Percentiles rank a stretch among this genome's conserved stretches.
These are phyloP conservation scores for Malassezia arunalokei DNA, from an alignment of 1,284 basidiomycete genomes.

Conservation along the genomic window DNA sequence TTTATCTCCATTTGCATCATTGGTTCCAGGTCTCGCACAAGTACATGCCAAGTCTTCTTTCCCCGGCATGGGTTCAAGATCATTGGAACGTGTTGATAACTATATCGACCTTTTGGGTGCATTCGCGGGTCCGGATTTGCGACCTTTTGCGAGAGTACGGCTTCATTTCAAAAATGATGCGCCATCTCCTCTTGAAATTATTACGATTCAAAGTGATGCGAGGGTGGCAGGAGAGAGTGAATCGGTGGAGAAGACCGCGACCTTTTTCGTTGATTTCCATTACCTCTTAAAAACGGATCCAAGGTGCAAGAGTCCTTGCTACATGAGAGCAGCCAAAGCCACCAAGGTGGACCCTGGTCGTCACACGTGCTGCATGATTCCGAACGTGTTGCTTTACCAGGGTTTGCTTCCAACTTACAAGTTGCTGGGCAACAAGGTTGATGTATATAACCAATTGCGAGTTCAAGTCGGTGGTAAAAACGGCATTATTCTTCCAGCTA, in stretches of 20 bases:
- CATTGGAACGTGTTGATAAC: conserved; percentile 24
- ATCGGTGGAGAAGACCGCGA: not conserved
- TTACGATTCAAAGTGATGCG: conserved; percentile 17
- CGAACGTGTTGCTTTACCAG: conserved; percentile 23
- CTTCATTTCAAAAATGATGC: conserved; percentile 20
- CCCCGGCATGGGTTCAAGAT: conserved; percentile 47
- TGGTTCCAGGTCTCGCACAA: conserved; percentile 55
- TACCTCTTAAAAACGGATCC: not conserved
- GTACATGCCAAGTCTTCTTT: conserved; percentile 53
- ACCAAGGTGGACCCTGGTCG: conserved; percentile 7
- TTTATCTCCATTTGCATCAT: conserved; percentile 57
- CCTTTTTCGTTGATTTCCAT: not conserved
- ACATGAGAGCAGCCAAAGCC: not conserved
- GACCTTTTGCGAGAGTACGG: conserved; percentile 15
- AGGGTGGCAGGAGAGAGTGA: not conserved
- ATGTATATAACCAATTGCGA: conserved; percentile 23
- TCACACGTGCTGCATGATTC: conserved; percentile 16
- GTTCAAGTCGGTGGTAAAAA: conserved; percentile 12
- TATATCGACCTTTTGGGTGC: conserved; percentile 21
- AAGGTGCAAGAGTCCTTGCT: not conserved
- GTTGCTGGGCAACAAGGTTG: conserved; percentile 23
- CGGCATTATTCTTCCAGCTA: conserved; percentile 19
- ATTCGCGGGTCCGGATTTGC: conserved; percentile 12
- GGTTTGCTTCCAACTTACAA: conserved; percentile 22
- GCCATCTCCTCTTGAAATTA: conserved; percentile 18